Evolutionary conservation across 495 filamentous ascomycete species (phyloP).

Genomic region (Neurospora discreta): DNA sequence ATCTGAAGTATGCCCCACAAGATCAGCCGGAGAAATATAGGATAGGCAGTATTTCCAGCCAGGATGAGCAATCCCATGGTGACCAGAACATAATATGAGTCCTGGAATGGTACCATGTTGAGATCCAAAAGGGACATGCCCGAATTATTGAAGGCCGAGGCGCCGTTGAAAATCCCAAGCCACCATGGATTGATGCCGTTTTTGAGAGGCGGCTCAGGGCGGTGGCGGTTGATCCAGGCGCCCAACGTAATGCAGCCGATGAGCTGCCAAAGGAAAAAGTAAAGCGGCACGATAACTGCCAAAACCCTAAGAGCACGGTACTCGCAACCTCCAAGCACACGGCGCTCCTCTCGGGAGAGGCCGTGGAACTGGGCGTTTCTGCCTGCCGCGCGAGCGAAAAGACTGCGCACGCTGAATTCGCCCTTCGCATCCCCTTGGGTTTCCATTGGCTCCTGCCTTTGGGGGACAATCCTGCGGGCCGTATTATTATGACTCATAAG

Average conservation of each 20-base stretch:
- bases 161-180: conserved; percentile 57
- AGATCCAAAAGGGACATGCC: conserved; percentile 77
- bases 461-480: background rate
- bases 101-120: conserved; percentile 67
- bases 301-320: conserved; percentile 69
- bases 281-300: conserved; percentile 57
- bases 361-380: conserved; percentile 67
- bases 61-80: conserved; percentile 70
- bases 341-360: conserved; percentile 55
- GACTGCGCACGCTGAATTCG: conserved; percentile 9
- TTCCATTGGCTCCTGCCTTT: background rate
- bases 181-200: conserved; percentile 61
- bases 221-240: conserved; percentile 53
- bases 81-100: conserved; percentile 57
- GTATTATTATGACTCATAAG: background rate
- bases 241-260: conserved; percentile 63
- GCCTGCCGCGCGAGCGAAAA: conserved; percentile 35
- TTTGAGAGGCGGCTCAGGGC: conserved; percentile 40
- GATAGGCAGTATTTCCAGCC: conserved; percentile 72
- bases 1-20: conserved; percentile 49
- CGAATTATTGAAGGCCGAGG: conserved; percentile 77
- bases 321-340: conserved; percentile 66
- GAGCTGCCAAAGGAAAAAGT: conserved; percentile 62
- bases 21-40: conserved; percentile 67
- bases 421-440: conserved; percentile 1